Base-by-base conservation (phyloP, 1,284 basidiomycete species). In the Ustilago nuda region DNA sequence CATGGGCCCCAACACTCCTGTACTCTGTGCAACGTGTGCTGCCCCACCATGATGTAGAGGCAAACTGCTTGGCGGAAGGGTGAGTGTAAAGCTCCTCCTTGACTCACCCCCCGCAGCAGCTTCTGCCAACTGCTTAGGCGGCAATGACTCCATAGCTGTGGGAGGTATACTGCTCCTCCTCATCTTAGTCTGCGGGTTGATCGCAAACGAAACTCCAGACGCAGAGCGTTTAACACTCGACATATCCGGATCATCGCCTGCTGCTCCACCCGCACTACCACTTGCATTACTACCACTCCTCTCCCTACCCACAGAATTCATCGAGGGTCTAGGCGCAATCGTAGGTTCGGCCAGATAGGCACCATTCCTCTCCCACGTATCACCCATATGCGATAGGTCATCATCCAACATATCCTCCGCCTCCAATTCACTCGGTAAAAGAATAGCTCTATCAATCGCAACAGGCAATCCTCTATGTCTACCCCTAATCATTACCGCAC, bases 401-500 rank as follows among this genome's bases (percentile, higher is more conserved):
- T 84, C 82, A 46, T 76, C 73, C 45, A 67, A 19, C 65, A 61
- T 55, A 58, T 76, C 73, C 63, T 85, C 82, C 30, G 66, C 58
- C 50, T 82, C 81, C 37, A 82, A 56, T 36, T 87, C 86, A 1
- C 72, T 61, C 0, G 87, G 87, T 6, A 87, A 72, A 54, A 87
- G 61, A 8, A 87, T 81, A 1, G 94, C 93, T 33, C 94, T 91
- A 86, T 96, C 93, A 66, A 97, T 94, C 17, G 94, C 94, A 37
- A 86, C 85, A 0, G 87, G 87, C 3, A 92, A 83, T 4, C 94
- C 94, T 54, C 96, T 91, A 86, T 98, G 95, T 12, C 95, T 89
- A 8, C 95, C 95, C 72, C 95, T 91, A 61, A 98, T 88, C 94
- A 98, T 98, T 76, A 98, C 94, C 4, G 79, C 76, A 56, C 71